Base-by-base conservation (phyloP, 257 asterid species). In the Scutellaria baicalensis region DNA sequence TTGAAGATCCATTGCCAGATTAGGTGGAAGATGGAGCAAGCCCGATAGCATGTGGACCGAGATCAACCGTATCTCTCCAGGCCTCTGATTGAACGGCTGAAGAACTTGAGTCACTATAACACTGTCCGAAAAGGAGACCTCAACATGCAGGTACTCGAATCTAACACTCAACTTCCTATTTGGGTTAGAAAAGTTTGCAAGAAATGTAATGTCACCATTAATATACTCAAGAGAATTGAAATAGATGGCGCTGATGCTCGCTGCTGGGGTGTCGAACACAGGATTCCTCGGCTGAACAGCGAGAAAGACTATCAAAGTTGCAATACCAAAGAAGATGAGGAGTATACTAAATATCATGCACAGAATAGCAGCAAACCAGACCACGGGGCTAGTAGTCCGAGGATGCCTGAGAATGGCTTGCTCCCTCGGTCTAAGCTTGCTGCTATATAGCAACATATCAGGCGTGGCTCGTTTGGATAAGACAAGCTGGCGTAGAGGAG, bases 151-250 rank as follows among this genome's bases (percentile, higher is more conserved):
- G 78, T 83, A 78, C 83, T 94, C 97, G 11, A 77, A 89, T 23
- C 79, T 80, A 9, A 89, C 90, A 33, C 77, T 75, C 74, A 94
- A 69, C 63, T 85, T 94, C 81, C 77, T 77, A 60, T 91, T 94
- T 2, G 98, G 98, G 75, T 94, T 94, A 3, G 98, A 81, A 59
- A 94, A 81, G 62, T 94, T 94, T 3, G 94, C 97, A 11, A 85
- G 73, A 18, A 94, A 81, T 33, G 84, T 78, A 31, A 86, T 68
- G 6, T 94, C 96, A 1, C 84, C 84, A 10, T 84, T 84, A 48
- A 89, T 69, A 40, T 74, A 83, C 71, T 82, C 75, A 0, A 89
- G 91, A 1, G 87, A 78, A 38, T 81, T 79, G 23, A 88, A 61
- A 73, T 81, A 86, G 81, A 83, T 65, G 31, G 85, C 80, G 6